Evolutionary conservation across 2,329 filamentous ascomycete genomes (phyloP).

Genomic region (Cladophialophora yegresii): DNA sequence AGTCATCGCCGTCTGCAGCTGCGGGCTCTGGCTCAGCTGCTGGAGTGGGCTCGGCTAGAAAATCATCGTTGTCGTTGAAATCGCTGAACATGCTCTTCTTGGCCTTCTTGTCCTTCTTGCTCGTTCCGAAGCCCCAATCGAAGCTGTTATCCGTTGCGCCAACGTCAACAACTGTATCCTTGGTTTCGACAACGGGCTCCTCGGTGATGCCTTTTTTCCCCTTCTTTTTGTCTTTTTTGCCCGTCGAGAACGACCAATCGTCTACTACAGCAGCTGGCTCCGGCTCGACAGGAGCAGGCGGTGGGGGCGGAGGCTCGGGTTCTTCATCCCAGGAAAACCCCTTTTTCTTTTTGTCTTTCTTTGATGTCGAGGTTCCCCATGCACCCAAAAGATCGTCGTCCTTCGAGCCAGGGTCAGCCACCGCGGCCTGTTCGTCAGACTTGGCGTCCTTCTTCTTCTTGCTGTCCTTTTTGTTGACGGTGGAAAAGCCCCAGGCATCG

Average conservation of each 20-base stretch:
- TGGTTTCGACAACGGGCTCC: conserved; percentile 28
- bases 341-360: conserved; percentile 50
- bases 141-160: conserved; percentile 24
- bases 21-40: conserved; percentile 37
- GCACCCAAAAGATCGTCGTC: conserved; percentile 41
- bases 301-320: conserved; percentile 29
- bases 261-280: conserved; percentile 41
- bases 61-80: conserved; percentile 37
- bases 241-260: conserved; percentile 28
- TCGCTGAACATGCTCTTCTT: conserved; percentile 41
- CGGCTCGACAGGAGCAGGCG: conserved; percentile 30
- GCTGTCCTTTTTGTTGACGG: conserved; percentile 49
- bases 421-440: conserved; percentile 38
- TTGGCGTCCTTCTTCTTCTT: conserved; percentile 52
- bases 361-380: conserved; percentile 44
- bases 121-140: conserved; percentile 41
- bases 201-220: conserved; percentile 36
- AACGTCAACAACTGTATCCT: conserved; percentile 18
- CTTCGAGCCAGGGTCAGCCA: conserved; percentile 34
- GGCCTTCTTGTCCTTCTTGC: conserved; percentile 46
- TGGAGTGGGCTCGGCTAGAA: conserved; percentile 38
- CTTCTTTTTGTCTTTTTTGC: conserved; percentile 42
- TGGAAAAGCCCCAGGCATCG: conserved; percentile 44
- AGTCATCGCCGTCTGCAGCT: conserved; percentile 43
- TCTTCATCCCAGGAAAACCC: conserved; percentile 28